These are phyloP conservation scores for Yamadazyma kanchanaburiensis DNA, from an alignment of 1,139 yeast genomes.

Conservation along the genomic window DNA sequence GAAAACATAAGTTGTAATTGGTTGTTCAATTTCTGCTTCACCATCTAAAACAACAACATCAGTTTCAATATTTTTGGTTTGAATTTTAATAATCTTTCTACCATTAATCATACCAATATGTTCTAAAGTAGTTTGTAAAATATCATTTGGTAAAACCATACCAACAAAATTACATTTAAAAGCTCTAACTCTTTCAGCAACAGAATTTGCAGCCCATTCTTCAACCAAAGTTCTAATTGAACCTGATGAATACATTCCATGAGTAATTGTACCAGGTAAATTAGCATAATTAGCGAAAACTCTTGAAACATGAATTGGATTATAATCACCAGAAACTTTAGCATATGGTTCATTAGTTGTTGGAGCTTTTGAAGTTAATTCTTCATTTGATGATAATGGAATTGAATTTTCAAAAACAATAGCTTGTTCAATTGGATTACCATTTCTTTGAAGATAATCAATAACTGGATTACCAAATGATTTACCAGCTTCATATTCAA, in stretches of 20 bases:
- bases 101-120: conserved; percentile 99
- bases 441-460: conserved; percentile 89
- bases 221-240: conserved; percentile 90
- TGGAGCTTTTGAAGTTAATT: conserved; percentile 71
- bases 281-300: conserved; percentile 91
- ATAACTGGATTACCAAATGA: conserved; percentile 97
- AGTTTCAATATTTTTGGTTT: conserved; percentile 79
- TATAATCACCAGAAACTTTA: conserved; percentile 95
- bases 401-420: conserved; percentile 85
- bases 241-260: conserved; percentile 98
- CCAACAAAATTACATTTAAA: conserved; percentile 89
- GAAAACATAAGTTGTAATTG: conserved; percentile 92
- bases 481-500: conserved; percentile 86
- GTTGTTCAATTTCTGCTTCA: conserved; percentile 98
- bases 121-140: conserved; percentile 81
- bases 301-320: conserved; percentile 96
- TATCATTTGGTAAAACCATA: conserved; percentile 96
- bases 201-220: conserved; percentile 98
- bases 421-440: conserved; percentile 93
- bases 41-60: conserved; percentile 77
- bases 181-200: conserved; percentile 93
- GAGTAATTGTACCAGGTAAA: conserved; percentile 96
- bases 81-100: conserved; percentile 91
- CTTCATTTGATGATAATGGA: conserved; percentile 80
- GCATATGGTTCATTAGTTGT: conserved; percentile 94